Evolutionary conservation across 352 stramenopile species (phyloP), one percentile per base, ranked within the genome.

Genomic region (Globisporangium uncinulatum): DNA sequence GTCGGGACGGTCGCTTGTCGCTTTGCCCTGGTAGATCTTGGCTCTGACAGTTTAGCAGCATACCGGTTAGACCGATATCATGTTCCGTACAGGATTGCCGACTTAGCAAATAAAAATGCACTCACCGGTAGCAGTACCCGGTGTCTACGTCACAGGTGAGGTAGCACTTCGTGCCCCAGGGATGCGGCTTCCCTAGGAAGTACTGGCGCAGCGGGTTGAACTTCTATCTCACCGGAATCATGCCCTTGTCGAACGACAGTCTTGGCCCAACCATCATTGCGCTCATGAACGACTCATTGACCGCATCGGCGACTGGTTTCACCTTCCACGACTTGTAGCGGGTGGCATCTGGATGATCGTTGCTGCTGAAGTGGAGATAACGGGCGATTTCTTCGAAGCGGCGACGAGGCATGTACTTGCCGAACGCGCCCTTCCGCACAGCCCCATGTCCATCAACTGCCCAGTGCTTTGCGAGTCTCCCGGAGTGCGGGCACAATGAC

Each of bases 151-250:
- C 64, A 19, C 65, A 66, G 0, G 57, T 58, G 44, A 69, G 49
- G 36, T 69, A 73, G 53, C 65, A 69, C 49, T 70, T 70, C 4
- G 56, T 70, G 0, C 56, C 62, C 32, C 52, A 69, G 20, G 59
- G 59, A 49, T 39, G 60, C 0, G 59, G 59, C 62, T 67, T 67
- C 9, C 52, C 32, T 37, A 9, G 43, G 45, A 67, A 63, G 44
- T 58, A 67, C 15, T 67, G 44, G 5, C 32, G 32, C 9, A 37
- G 5, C 32, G 32, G 32, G 9, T 37, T 37, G 32, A 37, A 37
- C 32, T 9, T 4, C 5, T 9, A 9, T 0, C 44, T 20, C 48
- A 73, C 60, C 0, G 55, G 58, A 10, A 72, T 54, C 61, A 65
- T 72, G 0, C 57, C 57, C n/a, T n/a, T n/a, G n/a, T n/a, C n/a